These are phyloP conservation scores for Candida silvicultrix DNA, from an alignment of 805 yeast genomes.

Conservation along the genomic window DNA sequence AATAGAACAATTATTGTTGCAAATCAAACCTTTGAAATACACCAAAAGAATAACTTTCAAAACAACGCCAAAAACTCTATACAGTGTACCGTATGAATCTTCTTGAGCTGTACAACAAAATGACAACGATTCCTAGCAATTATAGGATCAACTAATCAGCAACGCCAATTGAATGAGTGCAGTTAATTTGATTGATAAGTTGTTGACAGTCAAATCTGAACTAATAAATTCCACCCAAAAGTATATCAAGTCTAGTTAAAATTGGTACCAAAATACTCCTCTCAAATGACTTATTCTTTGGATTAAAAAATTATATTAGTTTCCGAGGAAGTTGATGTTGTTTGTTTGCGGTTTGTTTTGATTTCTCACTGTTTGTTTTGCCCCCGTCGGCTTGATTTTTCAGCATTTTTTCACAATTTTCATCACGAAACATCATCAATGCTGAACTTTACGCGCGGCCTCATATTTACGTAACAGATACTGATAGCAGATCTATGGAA, in stretches of 20 bases:
- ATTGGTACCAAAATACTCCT: conserved; percentile 5
- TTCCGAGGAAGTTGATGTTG: conserved; percentile 7
- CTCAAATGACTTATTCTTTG: conserved; percentile 3
- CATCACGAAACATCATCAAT: neutral
- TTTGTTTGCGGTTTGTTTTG: conserved; percentile 4
- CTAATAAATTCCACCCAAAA: conserved; percentile 9
- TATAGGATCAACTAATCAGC: neutral
- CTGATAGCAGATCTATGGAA: neutral
- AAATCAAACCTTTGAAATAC: neutral
- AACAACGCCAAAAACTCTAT: neutral
- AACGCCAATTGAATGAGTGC: conserved; percentile 18
- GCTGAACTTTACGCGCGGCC: conserved; percentile 8
- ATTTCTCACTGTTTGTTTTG: conserved; percentile 7
- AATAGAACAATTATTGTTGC: neutral
- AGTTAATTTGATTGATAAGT: neutral
- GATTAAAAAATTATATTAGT: conserved; percentile 8
- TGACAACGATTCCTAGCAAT: neutral
- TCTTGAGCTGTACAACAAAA: neutral
- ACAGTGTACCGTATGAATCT: neutral
- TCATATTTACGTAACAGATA: conserved; percentile 8
- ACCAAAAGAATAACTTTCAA: neutral
- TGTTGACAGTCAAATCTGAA: conserved; percentile 1
- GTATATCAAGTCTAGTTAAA: conserved; percentile 1
- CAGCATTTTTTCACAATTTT: conserved; percentile 6
- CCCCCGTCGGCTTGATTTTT: conserved; percentile 12